Evolutionary conservation across 2,329 filamentous ascomycete species (phyloP), one percentile per base, ranked within the genome.

Genomic region (Fusarium ambrosium): DNA sequence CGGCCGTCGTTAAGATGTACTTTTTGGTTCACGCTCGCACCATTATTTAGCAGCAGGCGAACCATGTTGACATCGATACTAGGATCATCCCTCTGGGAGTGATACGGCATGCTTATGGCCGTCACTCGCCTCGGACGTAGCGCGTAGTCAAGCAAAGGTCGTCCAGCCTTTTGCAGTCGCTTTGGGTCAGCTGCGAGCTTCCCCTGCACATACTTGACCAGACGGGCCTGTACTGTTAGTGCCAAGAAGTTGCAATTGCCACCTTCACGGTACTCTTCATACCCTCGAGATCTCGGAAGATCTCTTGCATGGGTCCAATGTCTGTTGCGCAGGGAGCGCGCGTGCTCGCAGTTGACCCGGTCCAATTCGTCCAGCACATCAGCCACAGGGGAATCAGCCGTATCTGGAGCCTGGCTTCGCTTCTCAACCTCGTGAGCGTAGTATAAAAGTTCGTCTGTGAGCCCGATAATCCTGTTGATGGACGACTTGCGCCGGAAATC

Each of bases 41-140:
- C 53, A 14, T 36, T 16, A 16, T 37, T 20, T 13, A 58, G 53
- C n/a, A 56, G n/a, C 16, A 60, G 13, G 13, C 32, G 14, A 6
- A 61, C 41, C 63, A 66, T 66, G 22, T 60, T 43, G 8, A 60
- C n/a, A 36, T 66, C 63, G 11, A 66, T 53, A 20, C 32, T 66
- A 9, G 63, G 63, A 8, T 61, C 63, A 14, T 66, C 55, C 18
- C 55, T 29, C 9, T 32, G 55, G 2, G 63, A 66, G 22, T 66
- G 63, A 39, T 66, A 66, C 9, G 55, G 55, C 55, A 60, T 53
- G 18, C 27, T 48, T 7, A 66, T 61, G 16, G 64, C 27, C 34
- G 34, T 66, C 41, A 66, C 55, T 60, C 64, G 64, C 9, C 64
- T 29, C 9, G 64, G 64, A 4, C 64, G 64, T 7, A 66, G 64